Base-by-base conservation (phyloP, 257 asterid genomes). In the Przewalskia tangutica region DNA sequence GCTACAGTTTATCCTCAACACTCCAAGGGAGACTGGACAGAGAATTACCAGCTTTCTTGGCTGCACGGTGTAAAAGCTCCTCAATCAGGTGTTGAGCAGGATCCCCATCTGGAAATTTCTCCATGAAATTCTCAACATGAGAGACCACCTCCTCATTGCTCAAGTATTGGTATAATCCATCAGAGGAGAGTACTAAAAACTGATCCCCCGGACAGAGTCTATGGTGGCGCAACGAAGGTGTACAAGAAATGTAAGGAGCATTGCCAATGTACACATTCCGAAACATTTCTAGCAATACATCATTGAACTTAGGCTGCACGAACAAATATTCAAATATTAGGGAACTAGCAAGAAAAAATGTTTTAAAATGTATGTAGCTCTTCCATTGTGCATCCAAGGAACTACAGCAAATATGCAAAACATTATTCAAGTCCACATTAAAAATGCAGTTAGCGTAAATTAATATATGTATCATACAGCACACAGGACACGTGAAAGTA, bases 51-150 rank as follows among this genome's bases (percentile, higher is more conserved):
- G 99, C 98, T 91, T 95, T 95, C 89, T 90, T 93, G 82, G 99
- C 99, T 68, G 99, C 98, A 86, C 99, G 98, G 83, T 85, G 84
- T 8, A 95, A 91, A 85, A 93, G 97, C 89, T 93, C 99, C 91
- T 93, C 98, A 77, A 95, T 92, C 40, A 93, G 90, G 89, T 95
- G 97, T 85, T 95, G 98, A 77, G 99, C 99, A 66, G 99, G 99
- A 84, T 95, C 99, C 59, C 99, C 99, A 83, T 95, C 99, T 42
- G 98, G 97, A 89, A 88, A 92, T 89, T 90, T 93, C 91, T 93
- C 97, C 95, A 95, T 87, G 87, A 95, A 95, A 85, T 90, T 93
- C 84, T 91, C 95, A 83, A 93, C 97, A 87, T 79, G 91, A 56
- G 91, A 86, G 86, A 95, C 98, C 83, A 95, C 99, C 82, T 95